A percentile compares a stretch with the other conserved stretches of the same genome.
These are phyloP conservation scores for Mentha longifolia DNA, from an alignment of 257 asterid species.

Conservation along the genomic window DNA sequence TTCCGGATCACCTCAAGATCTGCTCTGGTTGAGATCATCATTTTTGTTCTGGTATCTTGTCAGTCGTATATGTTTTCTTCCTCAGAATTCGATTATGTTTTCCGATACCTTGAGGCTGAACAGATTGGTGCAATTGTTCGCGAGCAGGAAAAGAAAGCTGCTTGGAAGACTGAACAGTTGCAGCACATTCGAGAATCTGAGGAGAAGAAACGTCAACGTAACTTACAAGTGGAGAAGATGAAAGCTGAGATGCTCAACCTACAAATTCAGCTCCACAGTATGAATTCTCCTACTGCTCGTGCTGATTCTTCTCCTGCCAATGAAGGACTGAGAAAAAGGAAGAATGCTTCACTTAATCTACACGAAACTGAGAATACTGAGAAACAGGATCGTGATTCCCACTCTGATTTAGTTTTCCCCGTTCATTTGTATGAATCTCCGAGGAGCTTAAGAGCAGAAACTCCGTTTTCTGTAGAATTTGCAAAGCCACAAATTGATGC, in stretches of 20 bases:
- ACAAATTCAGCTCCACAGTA: conserved; percentile 84
- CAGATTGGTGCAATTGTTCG: conserved; percentile 97
- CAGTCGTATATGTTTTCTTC: conserved; percentile 98
- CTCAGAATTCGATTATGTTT: conserved; percentile 95
- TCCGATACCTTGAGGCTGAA: conserved; percentile 98
- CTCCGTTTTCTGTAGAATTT: conserved; percentile 55
- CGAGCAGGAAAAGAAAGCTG: conserved; percentile 97
- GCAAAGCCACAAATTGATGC: conserved; percentile 51
- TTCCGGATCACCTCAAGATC: conserved; percentile 98
- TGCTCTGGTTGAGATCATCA: conserved; percentile 91
- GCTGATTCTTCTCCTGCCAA: conserved; percentile 60
- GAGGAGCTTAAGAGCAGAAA: conserved; percentile 51
- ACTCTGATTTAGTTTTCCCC: conserved; percentile 48
- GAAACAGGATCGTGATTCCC: conserved; percentile 53
- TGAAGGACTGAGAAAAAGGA: conserved; percentile 80
- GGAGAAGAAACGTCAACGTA: conserved; percentile 87
- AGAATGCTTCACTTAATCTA: conserved; percentile 43
- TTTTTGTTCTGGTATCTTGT: conserved; percentile 86
- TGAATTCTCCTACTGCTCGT: conserved; percentile 58
- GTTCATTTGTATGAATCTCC: conserved; percentile 70
- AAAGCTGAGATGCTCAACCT: conserved; percentile 98
- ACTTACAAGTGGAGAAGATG: conserved; percentile 98
- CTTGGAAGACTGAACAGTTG: conserved; percentile 92
- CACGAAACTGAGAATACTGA: conserved; percentile 56
- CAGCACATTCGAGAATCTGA: conserved; percentile 91